These are phyloP conservation scores for Paramecium sonneborni DNA, from an alignment of 73 alveolate species.

Conservation along the genomic window DNA sequence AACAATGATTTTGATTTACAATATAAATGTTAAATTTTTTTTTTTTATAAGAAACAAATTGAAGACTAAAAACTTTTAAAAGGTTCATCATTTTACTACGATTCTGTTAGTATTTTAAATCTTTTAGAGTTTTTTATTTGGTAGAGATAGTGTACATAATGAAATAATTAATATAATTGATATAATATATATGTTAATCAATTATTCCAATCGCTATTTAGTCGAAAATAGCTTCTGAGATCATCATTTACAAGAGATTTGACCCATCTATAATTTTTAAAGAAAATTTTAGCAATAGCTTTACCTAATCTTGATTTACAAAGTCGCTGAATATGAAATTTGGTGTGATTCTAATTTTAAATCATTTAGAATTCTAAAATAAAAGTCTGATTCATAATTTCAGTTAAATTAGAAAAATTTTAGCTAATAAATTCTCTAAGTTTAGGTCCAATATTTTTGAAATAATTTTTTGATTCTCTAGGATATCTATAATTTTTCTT, in stretches of 20 bases:
- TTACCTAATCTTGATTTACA: not conserved
- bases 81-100: too few relatives aligned
- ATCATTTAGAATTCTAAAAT: not conserved
- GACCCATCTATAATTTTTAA: not conserved
- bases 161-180: too few relatives aligned
- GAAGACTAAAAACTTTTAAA: too few relatives aligned
- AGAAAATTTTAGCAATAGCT: not conserved
- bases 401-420: not conserved
- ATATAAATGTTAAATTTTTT: too few relatives aligned
- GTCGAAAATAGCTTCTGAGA: not conserved
- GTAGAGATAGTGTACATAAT: too few relatives aligned
- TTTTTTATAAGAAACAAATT: too few relatives aligned
- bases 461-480: slow-evolving; percentile 1
- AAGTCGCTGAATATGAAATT: not conserved
- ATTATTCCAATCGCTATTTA: not conserved
- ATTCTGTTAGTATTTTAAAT: too few relatives aligned
- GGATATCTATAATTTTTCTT: not conserved
- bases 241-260: not conserved
- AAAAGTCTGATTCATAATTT: not conserved
- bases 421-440: not conserved
- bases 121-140: too few relatives aligned
- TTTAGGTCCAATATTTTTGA: not conserved
- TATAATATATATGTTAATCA: not conserved
- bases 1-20: too few relatives aligned
- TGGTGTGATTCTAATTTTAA: not conserved